phyloP scores from a whole-genome alignment of 257 asterid species.

The Marsdenia floribunda region DNA sequence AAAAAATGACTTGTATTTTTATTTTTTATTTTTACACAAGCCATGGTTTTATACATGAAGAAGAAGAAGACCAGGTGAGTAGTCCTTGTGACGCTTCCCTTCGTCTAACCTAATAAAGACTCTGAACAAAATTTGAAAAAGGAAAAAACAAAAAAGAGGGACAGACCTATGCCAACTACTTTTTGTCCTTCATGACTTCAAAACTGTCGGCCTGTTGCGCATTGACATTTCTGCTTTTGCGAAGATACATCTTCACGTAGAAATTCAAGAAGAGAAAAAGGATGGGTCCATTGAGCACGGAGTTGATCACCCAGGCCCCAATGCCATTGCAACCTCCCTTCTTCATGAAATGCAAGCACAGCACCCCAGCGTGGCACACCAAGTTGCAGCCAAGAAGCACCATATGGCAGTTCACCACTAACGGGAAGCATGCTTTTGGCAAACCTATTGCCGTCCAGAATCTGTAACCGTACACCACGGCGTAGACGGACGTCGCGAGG shows the following conservation, averaged over 20 bases:
- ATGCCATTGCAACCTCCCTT: constrained; percentile 92
- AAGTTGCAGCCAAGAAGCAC: constrained; percentile 56
- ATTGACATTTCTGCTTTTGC: constrained; percentile 17
- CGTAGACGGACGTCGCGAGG: constrained; percentile 43
- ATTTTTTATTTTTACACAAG: not conserved
- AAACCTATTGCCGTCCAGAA: constrained; percentile 89
- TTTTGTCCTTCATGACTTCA: constrained; percentile 15
- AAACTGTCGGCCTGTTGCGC: constrained; percentile 14
- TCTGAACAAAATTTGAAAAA: not conserved
- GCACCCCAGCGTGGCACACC: constrained; percentile 68
- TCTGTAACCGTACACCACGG: constrained; percentile 81
- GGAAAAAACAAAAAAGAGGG: not conserved
- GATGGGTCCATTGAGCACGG: constrained; percentile 66
- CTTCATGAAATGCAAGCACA: constrained; percentile 54
- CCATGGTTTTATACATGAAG: not conserved
- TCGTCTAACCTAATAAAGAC: too few relatives aligned
- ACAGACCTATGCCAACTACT: not conserved
- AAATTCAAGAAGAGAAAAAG: constrained; percentile 58
- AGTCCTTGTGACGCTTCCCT: too few relatives aligned
- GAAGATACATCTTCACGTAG: constrained; percentile 45
- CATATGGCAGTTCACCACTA: constrained; percentile 69
- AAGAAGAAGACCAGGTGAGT: too few relatives aligned
- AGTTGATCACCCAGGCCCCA: constrained; percentile 82
- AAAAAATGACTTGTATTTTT: too few relatives aligned
- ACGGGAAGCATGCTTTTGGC: constrained; percentile 65